Percentiles rank a stretch among this genome's conserved stretches.
Evolutionary conservation across 2,329 filamentous ascomycete genomes (phyloP).

Genomic region (Phaeosphaeriaceae sp.): DNA sequence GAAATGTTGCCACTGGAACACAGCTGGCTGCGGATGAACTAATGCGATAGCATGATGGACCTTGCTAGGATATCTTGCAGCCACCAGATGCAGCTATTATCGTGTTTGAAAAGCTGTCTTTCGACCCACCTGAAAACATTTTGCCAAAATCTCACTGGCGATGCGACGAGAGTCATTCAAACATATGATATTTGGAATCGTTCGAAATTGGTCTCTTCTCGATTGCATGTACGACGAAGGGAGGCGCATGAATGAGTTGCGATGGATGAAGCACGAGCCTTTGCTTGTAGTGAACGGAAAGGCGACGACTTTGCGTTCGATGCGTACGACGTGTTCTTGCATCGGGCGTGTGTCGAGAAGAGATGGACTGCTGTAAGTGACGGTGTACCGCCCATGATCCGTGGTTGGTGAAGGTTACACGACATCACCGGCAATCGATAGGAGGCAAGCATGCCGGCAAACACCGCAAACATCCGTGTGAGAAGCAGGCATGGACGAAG

Average conservation of each 20-base stretch:
- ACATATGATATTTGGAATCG: not conserved
- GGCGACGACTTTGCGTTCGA: too few species aligned
- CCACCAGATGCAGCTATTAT: too few species aligned
- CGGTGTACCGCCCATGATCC: not conserved
- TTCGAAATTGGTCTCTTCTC: too few species aligned
- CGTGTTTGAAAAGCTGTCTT: too few species aligned
- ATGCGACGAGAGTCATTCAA: not conserved
- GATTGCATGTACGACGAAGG: not conserved
- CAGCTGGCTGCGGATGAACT: not conserved
- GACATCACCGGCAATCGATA: not conserved
- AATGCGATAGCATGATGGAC: not conserved
- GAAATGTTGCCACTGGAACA: not conserved
- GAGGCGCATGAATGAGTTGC: not conserved
- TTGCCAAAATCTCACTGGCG: not conserved
- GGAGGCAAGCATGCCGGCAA: not conserved
- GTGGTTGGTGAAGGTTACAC: not conserved
- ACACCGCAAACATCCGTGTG: too few species aligned
- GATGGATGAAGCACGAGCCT: not conserved
- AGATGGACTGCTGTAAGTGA: not conserved
- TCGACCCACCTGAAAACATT: too few species aligned
- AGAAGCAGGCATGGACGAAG: not conserved
- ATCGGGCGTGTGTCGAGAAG: too few species aligned
- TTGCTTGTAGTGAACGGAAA: not conserved
- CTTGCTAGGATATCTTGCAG: not conserved
- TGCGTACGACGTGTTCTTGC: too few species aligned